Evolutionary conservation across 495 filamentous ascomycete genomes (phyloP).

Genomic region (Rhypophila decipiens): DNA sequence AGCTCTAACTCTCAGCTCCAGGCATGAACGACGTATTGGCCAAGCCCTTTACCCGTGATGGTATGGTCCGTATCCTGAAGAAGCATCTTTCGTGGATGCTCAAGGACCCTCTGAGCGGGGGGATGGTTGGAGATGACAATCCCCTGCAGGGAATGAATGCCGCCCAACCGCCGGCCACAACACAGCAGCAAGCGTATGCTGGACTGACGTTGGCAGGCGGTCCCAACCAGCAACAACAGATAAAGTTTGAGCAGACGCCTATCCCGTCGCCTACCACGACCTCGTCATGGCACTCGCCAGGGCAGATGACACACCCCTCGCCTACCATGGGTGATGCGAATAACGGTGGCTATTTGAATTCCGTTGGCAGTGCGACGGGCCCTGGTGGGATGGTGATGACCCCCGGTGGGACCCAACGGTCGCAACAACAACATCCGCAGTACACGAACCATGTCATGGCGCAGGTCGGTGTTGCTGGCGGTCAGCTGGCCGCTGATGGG

Average conservation of each 20-base stretch:
- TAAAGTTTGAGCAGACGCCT: slow-evolving; percentile 81
- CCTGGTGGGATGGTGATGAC: slow-evolving; percentile 38
- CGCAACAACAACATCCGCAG: slow-evolving; percentile 15
- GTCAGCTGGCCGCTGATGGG: slow-evolving; percentile 20
- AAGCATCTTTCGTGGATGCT: slow-evolving; percentile 76
- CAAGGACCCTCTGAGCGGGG: slow-evolving; percentile 35
- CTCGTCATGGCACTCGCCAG: slow-evolving; percentile 68
- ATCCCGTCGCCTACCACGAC: slow-evolving; percentile 67
- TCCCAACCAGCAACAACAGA: slow-evolving; percentile 35
- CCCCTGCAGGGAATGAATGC: slow-evolving; percentile 11
- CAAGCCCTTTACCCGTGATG: slow-evolving; percentile 95
- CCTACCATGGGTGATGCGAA: slow-evolving; percentile 39
- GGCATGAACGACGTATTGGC: slow-evolving; percentile 99
- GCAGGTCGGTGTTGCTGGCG: slow-evolving; percentile 14
- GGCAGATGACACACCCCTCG: slow-evolving; percentile 58
- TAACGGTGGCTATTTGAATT: slow-evolving; percentile 32
- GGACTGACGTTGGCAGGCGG: slow-evolving; percentile 3
- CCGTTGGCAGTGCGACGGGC: slow-evolving; percentile 29
- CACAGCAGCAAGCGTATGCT: slow-evolving; percentile 30
- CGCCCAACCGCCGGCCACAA: slow-evolving; percentile 17
- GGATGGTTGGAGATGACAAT: slow-evolving; percentile 7
- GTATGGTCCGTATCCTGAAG: slow-evolving; percentile 82
- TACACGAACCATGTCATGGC: slow-evolving; percentile 26
- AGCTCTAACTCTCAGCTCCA: slow-evolving; percentile 29
- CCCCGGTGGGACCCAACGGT: slow-evolving; percentile 26